Conservation (phyloP, 2,329 filamentous ascomycete species). For the Calonectria leucothoes region DNA sequence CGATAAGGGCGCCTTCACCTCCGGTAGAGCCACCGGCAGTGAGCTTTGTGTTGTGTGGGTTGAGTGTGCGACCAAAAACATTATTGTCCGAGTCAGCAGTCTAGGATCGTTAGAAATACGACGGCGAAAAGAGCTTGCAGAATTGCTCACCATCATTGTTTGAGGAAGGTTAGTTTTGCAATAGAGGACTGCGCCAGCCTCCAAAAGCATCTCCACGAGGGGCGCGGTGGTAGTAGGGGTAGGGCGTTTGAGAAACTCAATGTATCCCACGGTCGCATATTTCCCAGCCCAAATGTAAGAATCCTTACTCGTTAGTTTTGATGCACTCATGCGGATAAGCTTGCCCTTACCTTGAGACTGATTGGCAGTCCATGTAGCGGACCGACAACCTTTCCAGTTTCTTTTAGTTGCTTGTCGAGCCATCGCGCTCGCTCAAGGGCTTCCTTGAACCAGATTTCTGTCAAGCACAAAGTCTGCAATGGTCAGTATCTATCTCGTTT, state of each 20-base stretch:
- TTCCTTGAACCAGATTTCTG: constrained; percentile 35
- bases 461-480: constrained; percentile 33
- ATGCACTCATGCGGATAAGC: fast-evolving
- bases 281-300: constrained; percentile 36
- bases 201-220: constrained; percentile 38
- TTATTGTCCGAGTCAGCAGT: constrained; percentile 54
- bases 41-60: constrained; percentile 48
- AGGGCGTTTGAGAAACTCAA: constrained; percentile 39
- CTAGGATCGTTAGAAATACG: constrained; percentile 19
- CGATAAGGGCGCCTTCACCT: constrained; percentile 37
- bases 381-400: constrained; percentile 33
- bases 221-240: constrained; percentile 34
- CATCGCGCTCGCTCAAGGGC: constrained; percentile 25
- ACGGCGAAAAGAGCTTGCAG: fast-evolving
- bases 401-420: constrained; percentile 33
- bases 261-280: constrained; percentile 39
- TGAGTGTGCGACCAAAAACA: constrained; percentile 41
- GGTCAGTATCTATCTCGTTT: background rate
- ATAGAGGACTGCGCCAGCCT: constrained; percentile 43
- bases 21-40: constrained; percentile 42
- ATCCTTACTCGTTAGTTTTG: constrained; percentile 31
- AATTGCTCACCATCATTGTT: constrained; percentile 66
- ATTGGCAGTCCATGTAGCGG: constrained; percentile 37
- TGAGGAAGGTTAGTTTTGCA: constrained; percentile 65
- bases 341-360: constrained; percentile 34